Evolutionary conservation across 768 basidiomycete genomes (phyloP), one percentile per base, ranked within the genome.

Genomic region (Naganishia antarctica): DNA sequence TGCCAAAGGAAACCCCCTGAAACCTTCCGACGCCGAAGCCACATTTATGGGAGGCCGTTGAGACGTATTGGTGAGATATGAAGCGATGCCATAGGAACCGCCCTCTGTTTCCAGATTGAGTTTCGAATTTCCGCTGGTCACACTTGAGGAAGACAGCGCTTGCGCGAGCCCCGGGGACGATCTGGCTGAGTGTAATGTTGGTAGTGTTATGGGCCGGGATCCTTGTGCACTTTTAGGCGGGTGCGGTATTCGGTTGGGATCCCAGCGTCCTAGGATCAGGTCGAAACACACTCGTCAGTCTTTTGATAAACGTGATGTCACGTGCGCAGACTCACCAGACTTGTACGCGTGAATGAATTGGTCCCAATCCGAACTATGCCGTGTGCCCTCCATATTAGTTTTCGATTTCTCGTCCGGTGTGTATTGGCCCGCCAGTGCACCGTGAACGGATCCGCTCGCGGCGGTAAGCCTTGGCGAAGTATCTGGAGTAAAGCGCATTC

Each of bases 301-400:
- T 37, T 44, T 5, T 18, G 13, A 57, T 25, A 13, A 26, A 21
- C 13, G 12, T 4, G 13, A 21, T 13, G 3, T 16, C n/a, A 3
- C 16, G 9, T 41, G 11, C 8, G 28, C 16, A 23, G 12, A 26
- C 53, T 57, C 53, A 57, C 61, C 61, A 18, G 49, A 50, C 15
- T 31, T 63, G 51, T 76, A 76, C 3, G 73, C 69, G 45, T 70
- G 61, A 23, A 69, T 62, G 48, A 76, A 75, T 1, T 71, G 70
- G 21, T 53, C 62, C 75, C 74, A 75, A 32, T 61, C 68, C 41
- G 70, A 61, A 0, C 65, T 23, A 21, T 37, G 23, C 3, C 21
- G 32, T 26, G 6, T 18, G 16, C 46, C 45, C 7, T n/a, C 48
- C 8, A 13, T 57, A 28, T 32, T 41, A 8, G 21, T 18, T 28